Conservation (phyloP, 2,329 filamentous ascomycete genomes). For the Epichloe glyceriae region DNA sequence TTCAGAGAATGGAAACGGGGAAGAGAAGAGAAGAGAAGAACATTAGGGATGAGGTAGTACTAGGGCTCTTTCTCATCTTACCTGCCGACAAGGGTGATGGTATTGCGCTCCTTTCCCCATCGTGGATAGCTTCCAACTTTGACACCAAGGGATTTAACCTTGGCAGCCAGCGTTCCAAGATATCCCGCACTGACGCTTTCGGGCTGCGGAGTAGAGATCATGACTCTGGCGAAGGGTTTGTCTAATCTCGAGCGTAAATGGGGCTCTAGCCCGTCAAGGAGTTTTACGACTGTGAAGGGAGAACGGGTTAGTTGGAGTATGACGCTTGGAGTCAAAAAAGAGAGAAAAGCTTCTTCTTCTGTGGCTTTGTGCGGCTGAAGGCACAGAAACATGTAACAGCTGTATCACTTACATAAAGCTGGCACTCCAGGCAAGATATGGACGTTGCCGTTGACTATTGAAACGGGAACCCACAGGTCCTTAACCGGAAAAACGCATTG, state of each 20-base stretch:
- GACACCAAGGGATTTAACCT: constrained; percentile 31
- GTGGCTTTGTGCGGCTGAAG: too few relatives aligned
- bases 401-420: constrained; percentile 46
- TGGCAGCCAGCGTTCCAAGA: too few relatives aligned
- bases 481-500: constrained; percentile 71
- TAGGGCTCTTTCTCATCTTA: constrained; percentile 11
- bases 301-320: too few relatives aligned
- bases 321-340: too few relatives aligned
- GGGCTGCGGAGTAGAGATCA: constrained; percentile 76
- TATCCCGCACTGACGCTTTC: constrained; percentile 65
- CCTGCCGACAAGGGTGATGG: constrained; percentile 71
- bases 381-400: too few relatives aligned
- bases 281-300: constrained; percentile 9
- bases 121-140: constrained; percentile 94
- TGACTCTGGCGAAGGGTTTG: constrained; percentile 37
- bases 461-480: constrained; percentile 81
- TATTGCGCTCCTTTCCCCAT: constrained; percentile 80
- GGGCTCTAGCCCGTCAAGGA: constrained; percentile 68
- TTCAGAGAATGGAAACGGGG: too few relatives aligned
- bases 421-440: constrained; percentile 90
- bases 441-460: constrained; percentile 81
- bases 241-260: constrained; percentile 54
- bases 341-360: too few relatives aligned
- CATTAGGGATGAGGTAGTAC: too few relatives aligned
- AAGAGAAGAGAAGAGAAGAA: too few relatives aligned